These are phyloP conservation scores for Apium graveolens DNA, from an alignment of 129 eudicot genomes.

Conservation along the genomic window DNA sequence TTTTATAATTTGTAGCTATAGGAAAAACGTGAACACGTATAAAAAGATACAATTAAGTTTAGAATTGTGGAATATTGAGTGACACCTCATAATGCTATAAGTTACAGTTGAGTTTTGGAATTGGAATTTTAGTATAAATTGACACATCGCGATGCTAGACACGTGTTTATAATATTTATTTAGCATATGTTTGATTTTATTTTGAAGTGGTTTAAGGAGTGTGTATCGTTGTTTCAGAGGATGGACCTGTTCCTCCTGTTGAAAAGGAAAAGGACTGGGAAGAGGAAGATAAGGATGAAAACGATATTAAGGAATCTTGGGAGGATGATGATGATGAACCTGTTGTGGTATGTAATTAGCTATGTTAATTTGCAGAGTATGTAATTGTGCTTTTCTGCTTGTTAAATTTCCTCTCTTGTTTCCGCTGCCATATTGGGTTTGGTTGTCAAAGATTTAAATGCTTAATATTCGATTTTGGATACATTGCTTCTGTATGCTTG, in stretches of 20 bases:
- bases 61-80: no score
- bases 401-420: neutral
- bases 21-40: no score
- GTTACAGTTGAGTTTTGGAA: no score
- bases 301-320: slow-evolving; percentile 91
- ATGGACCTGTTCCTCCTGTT: slow-evolving; percentile 49
- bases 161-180: no score
- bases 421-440: neutral
- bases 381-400: neutral
- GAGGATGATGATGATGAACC: slow-evolving; percentile 81
- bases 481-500: no score
- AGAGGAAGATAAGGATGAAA: slow-evolving; percentile 82
- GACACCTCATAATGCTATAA: no score
- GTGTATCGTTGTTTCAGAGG: slow-evolving; percentile 43
- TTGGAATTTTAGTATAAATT: no score
- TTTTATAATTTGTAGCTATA: neutral
- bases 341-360: slow-evolving; percentile 36
- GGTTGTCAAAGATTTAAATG: neutral
- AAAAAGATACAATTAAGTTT: no score
- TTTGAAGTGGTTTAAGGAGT: neutral
- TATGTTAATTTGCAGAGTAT: neutral
- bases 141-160: no score
- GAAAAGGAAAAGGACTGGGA: slow-evolving; percentile 36
- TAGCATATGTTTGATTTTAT: no score
- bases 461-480: neutral